Percentiles rank a stretch among this genome's conserved stretches.
These are phyloP conservation scores for Beta vulgaris DNA, from an alignment of 148 eudicot species.

Conservation along the genomic window DNA sequence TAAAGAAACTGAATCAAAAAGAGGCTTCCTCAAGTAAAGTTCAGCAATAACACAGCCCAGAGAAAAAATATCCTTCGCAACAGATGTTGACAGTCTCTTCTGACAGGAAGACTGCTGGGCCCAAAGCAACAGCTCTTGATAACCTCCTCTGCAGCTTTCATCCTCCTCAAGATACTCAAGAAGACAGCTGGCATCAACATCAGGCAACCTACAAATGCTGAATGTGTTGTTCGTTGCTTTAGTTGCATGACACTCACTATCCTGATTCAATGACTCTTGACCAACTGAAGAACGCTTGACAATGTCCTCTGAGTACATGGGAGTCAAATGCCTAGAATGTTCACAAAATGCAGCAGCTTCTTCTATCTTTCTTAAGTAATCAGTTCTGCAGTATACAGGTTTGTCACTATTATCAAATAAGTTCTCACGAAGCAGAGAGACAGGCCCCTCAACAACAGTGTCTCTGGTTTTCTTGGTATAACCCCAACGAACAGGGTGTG, in stretches of 20 bases:
- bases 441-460: slow-evolving; percentile 4
- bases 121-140: slow-evolving; percentile 84
- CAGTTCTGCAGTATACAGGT: slow-evolving; percentile 32
- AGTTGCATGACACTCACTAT: slow-evolving; percentile 17
- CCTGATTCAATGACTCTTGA: slow-evolving; percentile 31
- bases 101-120: slow-evolving; percentile 43
- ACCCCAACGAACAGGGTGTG: slow-evolving; percentile 75
- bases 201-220: slow-evolving; percentile 23
- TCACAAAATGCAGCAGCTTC: slow-evolving; percentile 74
- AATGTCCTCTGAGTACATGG: slow-evolving; percentile 43
- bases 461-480: slow-evolving; percentile 19
- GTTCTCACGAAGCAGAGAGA: slow-evolving; percentile 3
- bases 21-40: slow-evolving; percentile 75
- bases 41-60: slow-evolving; percentile 92
- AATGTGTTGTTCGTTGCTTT: slow-evolving; percentile 22
- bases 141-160: slow-evolving; percentile 59
- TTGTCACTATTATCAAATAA: slow-evolving; percentile 23
- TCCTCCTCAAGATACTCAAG: slow-evolving; percentile 70
- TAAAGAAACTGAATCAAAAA: slow-evolving; percentile 66
- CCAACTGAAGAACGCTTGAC: slow-evolving; percentile 26
- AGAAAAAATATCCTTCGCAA: slow-evolving; percentile 76
- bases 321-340: slow-evolving; percentile 70
- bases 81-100: slow-evolving; percentile 35
- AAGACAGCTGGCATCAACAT: slow-evolving; percentile 48
- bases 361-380: slow-evolving; percentile 52